These are phyloP conservation scores for Fraxinus dipetala DNA, from an alignment of 305 asterid genomes.

Conservation along the genomic window DNA sequence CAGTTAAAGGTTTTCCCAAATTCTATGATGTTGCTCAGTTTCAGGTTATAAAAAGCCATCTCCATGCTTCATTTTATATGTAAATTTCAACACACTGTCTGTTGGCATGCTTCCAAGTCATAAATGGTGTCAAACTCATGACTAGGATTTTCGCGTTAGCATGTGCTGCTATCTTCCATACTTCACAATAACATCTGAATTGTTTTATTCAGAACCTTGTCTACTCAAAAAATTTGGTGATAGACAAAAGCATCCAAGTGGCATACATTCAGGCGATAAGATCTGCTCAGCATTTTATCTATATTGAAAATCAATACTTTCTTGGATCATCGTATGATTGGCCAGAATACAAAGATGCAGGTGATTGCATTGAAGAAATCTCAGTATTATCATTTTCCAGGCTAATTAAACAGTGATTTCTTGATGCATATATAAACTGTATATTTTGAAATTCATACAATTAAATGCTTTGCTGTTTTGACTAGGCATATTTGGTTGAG, in stretches of 20 bases:
- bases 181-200: conserved; percentile 3
- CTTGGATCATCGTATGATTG: conserved; percentile 90
- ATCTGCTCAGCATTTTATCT: conserved; percentile 86
- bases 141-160: neutral
- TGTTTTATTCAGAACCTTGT: conserved; percentile 57
- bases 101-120: neutral
- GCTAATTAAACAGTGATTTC: neutral
- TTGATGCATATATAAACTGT: neutral
- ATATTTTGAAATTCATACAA: neutral
- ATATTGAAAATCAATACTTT: conserved; percentile 86
- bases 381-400: neutral
- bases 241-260: conserved; percentile 78
- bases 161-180: neutral
- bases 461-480: neutral
- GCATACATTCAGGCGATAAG: conserved; percentile 90
- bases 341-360: conserved; percentile 83
- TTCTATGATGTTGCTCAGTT: conserved; percentile 46
- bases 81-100: neutral
- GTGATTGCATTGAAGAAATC: conserved; percentile 27
- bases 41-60: conserved; percentile 45
- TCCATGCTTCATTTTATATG: conserved; percentile 5
- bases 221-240: conserved; percentile 62
- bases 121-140: neutral
- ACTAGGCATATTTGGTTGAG: neutral
- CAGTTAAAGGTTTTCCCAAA: conserved; percentile 77